Evolutionary conservation across 768 basidiomycete genomes (phyloP), one percentile per base, ranked within the genome.

Genomic region (Lactarius trivialis): DNA sequence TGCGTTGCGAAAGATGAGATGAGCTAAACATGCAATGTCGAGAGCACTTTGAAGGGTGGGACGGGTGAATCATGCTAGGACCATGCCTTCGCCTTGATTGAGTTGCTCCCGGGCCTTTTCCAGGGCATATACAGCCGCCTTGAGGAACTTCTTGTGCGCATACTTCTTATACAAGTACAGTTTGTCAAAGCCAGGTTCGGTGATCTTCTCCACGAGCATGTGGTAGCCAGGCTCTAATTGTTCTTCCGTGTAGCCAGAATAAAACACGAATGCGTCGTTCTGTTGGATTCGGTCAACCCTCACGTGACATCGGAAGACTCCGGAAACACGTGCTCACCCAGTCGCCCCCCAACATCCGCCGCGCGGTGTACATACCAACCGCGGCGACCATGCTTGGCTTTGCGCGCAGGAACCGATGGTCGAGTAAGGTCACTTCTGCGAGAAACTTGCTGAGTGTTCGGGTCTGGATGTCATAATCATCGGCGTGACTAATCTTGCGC

Each of bases 401-500:
- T 62, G 86, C 94, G 59, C 91, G 81, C 72, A 99, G 75, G 81
- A 99, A 99, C 26, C 90, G 85, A 71, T 95, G 75, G 71, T 99
- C 97, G 61, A 98, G 77, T 55, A 98, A 79, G 17, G 95, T 97
- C 55, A 96, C 91, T 75, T 99, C 97, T 65, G 93, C 93, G 72
- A 98, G 76, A 80, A 98, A 98, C 76, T 99, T 99, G 82, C 93
- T 89, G 53, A 99, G 78, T 30, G 97, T 99, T 65, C 97, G 81
- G 15, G 97, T 99, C 73, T 98, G 96, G 71, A 98, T 87, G 71
- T 98, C 93, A 73, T 98, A 99, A 74, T 96, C 91, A 76, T 99
- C 97, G 37, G 97, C 96, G 74, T 94, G 97, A 82, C 92, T 95
- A 73, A 99, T 98, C 70, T 88, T 89, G 63, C 97, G 85, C 82